Conservation (phyloP, 768 basidiomycete genomes). For the Suillus subaureus region DNA sequence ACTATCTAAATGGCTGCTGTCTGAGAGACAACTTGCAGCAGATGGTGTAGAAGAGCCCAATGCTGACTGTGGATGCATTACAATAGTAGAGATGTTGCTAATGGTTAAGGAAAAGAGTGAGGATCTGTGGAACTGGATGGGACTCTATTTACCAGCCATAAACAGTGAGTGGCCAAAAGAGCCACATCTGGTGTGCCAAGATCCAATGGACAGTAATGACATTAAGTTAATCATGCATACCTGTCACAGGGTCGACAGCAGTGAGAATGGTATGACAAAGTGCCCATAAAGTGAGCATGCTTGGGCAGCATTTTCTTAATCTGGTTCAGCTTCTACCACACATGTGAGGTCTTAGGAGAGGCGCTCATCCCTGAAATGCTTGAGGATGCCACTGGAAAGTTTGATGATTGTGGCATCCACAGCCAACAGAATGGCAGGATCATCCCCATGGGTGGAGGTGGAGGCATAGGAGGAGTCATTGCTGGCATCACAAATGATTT, state of each 20-base stretch:
- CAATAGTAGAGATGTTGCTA: no score
- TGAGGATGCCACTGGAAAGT: conserved; percentile 44
- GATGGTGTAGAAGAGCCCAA: no score
- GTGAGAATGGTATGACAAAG: conserved; percentile 96
- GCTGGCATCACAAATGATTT: conserved; percentile 15
- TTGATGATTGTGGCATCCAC: conserved; percentile 26
- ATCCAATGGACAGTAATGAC: no score
- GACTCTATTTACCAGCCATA: no score
- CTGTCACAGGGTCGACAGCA: conserved; percentile 65
- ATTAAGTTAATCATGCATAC: no score
- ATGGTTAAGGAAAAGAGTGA: no score
- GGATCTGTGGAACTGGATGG: no score
- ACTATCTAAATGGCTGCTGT: no score
- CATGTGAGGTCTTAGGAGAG: conserved; percentile 67
- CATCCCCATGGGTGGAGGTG: conserved; percentile 29
- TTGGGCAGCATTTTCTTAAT: conserved; percentile 57
- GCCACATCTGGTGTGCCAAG: no score
- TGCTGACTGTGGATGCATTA: no score
- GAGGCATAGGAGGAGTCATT: conserved; percentile 31
- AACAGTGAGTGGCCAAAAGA: no score
- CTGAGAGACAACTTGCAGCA: no score
- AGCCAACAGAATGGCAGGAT: conserved; percentile 27
- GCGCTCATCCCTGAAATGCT: conserved; percentile 63
- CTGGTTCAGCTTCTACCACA: conserved; percentile 54
- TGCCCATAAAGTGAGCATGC: conserved; percentile 83